phyloP scores from a whole-genome alignment of 2,329 filamentous ascomycete genomes.

The Epichloe aotearoae region DNA sequence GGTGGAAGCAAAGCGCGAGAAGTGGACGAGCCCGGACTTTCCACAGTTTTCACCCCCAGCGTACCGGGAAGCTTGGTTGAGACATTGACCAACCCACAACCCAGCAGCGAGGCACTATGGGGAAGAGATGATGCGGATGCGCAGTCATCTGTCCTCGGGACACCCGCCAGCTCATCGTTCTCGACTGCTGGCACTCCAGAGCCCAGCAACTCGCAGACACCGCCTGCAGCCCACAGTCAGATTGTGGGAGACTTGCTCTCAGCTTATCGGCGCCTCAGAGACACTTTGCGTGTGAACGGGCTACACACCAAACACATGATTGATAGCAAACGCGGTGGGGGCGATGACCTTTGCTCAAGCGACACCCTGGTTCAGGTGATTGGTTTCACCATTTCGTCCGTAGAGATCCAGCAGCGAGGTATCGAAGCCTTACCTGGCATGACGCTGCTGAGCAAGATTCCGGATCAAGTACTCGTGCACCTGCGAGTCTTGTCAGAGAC shows the following conservation, averaged over 20 bases:
- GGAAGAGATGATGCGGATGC: constrained; percentile 20
- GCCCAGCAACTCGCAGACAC: constrained; percentile 7
- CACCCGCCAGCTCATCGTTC: constrained; percentile 30
- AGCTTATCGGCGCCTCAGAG: constrained; percentile 47
- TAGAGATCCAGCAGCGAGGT: constrained; percentile 86
- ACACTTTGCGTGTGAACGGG: constrained; percentile 43
- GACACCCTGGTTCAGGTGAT: constrained; percentile 54
- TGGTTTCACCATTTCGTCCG: constrained; percentile 73
- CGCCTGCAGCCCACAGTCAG: constrained; percentile 5
- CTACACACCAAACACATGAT: constrained; percentile 29
- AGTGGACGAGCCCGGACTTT: constrained; percentile 16
- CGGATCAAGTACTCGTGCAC: constrained; percentile 73
- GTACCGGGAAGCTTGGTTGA: constrained; percentile 25
- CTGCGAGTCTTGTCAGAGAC: constrained; percentile 83
- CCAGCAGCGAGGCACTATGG: constrained; percentile 29
- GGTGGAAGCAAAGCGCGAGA: constrained; percentile 26
- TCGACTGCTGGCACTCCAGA: constrained; percentile 20
- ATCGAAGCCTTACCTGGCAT: constrained; percentile 58
- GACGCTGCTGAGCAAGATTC: constrained; percentile 71
- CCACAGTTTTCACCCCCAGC: constrained; percentile 22
- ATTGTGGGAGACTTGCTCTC: constrained; percentile 41
- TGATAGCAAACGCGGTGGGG: constrained; percentile 15
- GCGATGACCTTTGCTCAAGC: constrained; percentile 35
- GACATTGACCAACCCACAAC: constrained; percentile 22
- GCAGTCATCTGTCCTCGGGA: constrained; percentile 20